A percentile compares a stretch with the other conserved stretches of the same genome.
Evolutionary conservation across 2,329 filamentous ascomycete species (phyloP).

Genomic region (Epichloe hybrida): DNA sequence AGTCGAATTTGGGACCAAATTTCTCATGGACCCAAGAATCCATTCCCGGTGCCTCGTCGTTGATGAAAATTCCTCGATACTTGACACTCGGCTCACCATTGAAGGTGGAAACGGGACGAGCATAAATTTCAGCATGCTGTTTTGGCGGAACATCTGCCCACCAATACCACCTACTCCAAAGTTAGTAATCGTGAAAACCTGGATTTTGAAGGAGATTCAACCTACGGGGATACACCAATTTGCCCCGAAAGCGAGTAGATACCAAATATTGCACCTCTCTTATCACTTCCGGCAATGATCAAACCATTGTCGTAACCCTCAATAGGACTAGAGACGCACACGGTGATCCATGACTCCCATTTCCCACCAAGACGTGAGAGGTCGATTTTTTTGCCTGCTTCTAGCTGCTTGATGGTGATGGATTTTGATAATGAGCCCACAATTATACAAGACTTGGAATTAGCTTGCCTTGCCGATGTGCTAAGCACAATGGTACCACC

Average conservation of each 20-base stretch:
- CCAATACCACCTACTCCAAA: conserved; percentile 36
- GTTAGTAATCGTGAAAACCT: not conserved
- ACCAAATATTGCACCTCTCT: conserved; percentile 46
- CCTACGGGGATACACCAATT: conserved; percentile 42
- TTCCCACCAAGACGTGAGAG: conserved; percentile 22
- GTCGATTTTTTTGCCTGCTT: conserved; percentile 10
- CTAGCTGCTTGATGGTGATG: conserved; percentile 8
- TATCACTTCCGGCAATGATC: conserved; percentile 44
- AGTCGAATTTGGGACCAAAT: conserved; percentile 33
- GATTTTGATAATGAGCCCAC: conserved; percentile 12
- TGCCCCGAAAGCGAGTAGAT: conserved; percentile 47
- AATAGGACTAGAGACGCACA: conserved; percentile 32
- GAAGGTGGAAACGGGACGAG: conserved; percentile 19
- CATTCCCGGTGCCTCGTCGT: conserved; percentile 34
- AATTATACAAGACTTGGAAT: conserved; percentile 10
- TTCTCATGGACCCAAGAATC: conserved; percentile 42
- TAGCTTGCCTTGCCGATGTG: not conserved
- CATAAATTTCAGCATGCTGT: conserved; percentile 33
- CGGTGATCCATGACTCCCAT: conserved; percentile 42
- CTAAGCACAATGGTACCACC: conserved; percentile 6
- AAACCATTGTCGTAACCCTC: conserved; percentile 29
- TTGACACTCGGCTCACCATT: conserved; percentile 39
- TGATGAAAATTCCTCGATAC: conserved; percentile 49
- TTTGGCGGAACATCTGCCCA: conserved; percentile 43
- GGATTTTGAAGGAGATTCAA: not conserved